These are phyloP conservation scores for Acacia pycnantha DNA, from an alignment of 331 rosid species.

Conservation along the genomic window DNA sequence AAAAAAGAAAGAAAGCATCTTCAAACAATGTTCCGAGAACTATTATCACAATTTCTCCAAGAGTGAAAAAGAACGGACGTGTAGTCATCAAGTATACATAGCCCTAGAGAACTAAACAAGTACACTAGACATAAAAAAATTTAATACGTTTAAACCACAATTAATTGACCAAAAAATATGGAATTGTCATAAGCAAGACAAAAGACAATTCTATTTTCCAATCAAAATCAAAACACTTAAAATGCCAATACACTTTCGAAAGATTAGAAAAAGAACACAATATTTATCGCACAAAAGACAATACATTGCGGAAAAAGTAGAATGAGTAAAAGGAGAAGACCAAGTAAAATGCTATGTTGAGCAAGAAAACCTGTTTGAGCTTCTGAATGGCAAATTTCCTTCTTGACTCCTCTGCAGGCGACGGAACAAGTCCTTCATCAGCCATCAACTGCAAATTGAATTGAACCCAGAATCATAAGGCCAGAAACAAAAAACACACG, in stretches of 20 bases:
- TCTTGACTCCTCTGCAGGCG: slow-evolving; percentile 35
- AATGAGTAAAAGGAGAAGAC: background rate
- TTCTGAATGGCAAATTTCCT: slow-evolving; percentile 30
- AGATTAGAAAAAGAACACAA: background rate
- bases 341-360: background rate
- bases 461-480: background rate
- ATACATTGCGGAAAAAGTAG: background rate
- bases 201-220: background rate
- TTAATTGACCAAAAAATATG: background rate
- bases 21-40: background rate
- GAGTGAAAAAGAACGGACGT: background rate
- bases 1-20: background rate
- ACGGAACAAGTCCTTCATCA: slow-evolving; percentile 43
- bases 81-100: background rate
- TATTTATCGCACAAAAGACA: background rate
- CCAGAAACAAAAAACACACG: background rate
- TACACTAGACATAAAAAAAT: background rate
- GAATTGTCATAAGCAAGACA: background rate
- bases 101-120: background rate
- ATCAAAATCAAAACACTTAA: too few relatives aligned
- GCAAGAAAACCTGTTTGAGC: slow-evolving; percentile 45
- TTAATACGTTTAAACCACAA: background rate
- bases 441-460: slow-evolving; percentile 32
- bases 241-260: background rate
- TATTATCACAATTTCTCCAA: background rate